These are phyloP conservation scores for Amanita fuliginea DNA, from an alignment of 768 basidiomycete genomes.

Conservation along the genomic window DNA sequence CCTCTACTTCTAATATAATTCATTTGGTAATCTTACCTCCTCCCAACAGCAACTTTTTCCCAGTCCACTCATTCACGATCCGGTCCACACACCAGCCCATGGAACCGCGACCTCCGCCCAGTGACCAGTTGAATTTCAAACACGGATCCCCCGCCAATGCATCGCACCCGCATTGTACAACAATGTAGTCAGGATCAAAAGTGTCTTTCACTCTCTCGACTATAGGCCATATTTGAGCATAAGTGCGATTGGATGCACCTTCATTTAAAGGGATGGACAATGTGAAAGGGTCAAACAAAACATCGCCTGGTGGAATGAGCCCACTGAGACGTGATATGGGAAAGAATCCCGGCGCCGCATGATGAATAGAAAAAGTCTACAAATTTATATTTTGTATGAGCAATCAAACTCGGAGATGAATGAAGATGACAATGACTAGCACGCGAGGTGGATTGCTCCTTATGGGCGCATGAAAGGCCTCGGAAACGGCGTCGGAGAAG, in stretches of 20 bases:
- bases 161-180: slow-evolving; percentile 84
- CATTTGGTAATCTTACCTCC: slow-evolving; percentile 36
- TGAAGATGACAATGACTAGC: slow-evolving; percentile 23
- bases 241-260: slow-evolving; percentile 61
- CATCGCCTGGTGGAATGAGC: slow-evolving; percentile 24
- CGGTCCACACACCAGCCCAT: slow-evolving; percentile 57
- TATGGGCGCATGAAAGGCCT: slow-evolving; percentile 48
- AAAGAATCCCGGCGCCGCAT: slow-evolving; percentile 76
- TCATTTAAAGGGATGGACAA: slow-evolving; percentile 68
- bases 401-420: neutral
- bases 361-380: slow-evolving; percentile 79
- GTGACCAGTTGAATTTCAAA: slow-evolving; percentile 60
- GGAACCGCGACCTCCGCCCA: slow-evolving; percentile 45
- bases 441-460: slow-evolving; percentile 29
- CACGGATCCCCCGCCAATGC: slow-evolving; percentile 80
- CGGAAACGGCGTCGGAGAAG: slow-evolving; percentile 80
- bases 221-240: slow-evolving; percentile 49
- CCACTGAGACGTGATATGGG: slow-evolving; percentile 45
- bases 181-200: slow-evolving; percentile 67
- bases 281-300: slow-evolving; percentile 47
- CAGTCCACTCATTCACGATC: slow-evolving; percentile 42
- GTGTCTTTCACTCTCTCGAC: slow-evolving; percentile 49
- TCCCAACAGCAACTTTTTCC: slow-evolving; percentile 61
- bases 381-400: neutral
- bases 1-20: slow-evolving; percentile 9